Conservation (phyloP, 495 filamentous ascomycete species). For the Filosporella fistucella region DNA sequence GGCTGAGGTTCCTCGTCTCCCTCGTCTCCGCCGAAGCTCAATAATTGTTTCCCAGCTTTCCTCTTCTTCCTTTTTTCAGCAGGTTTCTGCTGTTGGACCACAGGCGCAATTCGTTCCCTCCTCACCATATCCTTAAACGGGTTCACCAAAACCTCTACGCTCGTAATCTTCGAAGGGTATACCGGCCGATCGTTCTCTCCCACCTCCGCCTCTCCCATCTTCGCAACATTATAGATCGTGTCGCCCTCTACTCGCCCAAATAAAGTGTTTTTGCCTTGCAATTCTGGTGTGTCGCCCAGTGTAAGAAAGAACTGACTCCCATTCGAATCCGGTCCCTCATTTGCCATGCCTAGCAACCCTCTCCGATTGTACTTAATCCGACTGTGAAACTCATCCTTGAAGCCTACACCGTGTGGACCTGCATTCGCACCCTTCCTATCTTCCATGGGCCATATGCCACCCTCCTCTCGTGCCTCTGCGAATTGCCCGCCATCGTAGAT, state of each 20-base stretch:
- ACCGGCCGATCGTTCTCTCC: conserved; percentile 81
- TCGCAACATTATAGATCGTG: conserved; percentile 90
- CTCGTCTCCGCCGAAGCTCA: conserved; percentile 90
- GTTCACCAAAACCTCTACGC: conserved; percentile 81
- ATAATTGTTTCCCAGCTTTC: conserved; percentile 70
- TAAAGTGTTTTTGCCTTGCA: conserved; percentile 85
- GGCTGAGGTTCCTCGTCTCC: conserved; percentile 58
- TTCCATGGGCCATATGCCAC: conserved; percentile 57
- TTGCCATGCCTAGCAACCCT: conserved; percentile 91
- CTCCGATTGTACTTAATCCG: conserved; percentile 89
- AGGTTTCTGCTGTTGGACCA: conserved; percentile 30
- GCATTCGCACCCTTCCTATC: conserved; percentile 52
- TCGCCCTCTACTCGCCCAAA: conserved; percentile 92
- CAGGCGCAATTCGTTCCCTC: conserved; percentile 47
- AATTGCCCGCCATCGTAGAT: conserved; percentile 86
- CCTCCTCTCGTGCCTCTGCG: conserved; percentile 40
- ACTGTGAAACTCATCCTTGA: conserved; percentile 88
- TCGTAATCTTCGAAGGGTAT: conserved; percentile 78
- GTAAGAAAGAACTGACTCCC: conserved; percentile 98
- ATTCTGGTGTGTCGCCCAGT: conserved; percentile 72
- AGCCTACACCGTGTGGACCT: conserved; percentile 50
- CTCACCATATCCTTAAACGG: conserved; percentile 85
- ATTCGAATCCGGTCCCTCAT: conserved; percentile 68
- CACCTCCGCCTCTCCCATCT: conserved; percentile 84
- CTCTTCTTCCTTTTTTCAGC: conserved; percentile 61